These are phyloP conservation scores for Gracilaria gracilis DNA, from an alignment of 23 red algal species.

Conservation along the genomic window DNA sequence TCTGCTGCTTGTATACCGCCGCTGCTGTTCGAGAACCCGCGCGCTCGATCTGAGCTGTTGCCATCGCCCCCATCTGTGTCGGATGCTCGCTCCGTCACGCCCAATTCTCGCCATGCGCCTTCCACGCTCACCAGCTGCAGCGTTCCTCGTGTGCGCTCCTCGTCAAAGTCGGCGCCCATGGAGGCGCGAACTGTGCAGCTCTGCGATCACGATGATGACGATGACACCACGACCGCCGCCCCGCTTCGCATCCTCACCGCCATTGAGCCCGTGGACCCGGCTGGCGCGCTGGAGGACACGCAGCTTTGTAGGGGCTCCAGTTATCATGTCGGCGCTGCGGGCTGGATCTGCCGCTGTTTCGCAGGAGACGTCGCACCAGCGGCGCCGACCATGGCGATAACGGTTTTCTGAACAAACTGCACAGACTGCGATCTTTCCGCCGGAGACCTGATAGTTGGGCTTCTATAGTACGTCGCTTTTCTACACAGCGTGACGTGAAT, in stretches of 20 bases:
- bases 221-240: conserved; percentile 22
- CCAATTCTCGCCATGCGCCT: background rate
- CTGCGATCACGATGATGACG: conserved; percentile 9
- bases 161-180: conserved; percentile 16
- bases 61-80: conserved; percentile 3
- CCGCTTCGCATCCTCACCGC: conserved; percentile 64
- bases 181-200: background rate
- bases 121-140: background rate
- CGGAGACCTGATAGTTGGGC: background rate
- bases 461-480: conserved; percentile 29
- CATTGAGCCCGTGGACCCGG: conserved; percentile 60
- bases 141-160: conserved; percentile 1
- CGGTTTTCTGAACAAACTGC: conserved; percentile 13
- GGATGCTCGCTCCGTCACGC: background rate
- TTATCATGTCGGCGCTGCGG: background rate
- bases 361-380: background rate
- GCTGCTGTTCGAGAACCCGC: background rate
- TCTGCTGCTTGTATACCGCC: background rate
- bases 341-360: conserved; percentile 10
- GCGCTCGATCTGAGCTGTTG: conserved; percentile 27
- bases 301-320: background rate
- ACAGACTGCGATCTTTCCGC: conserved; percentile 6
- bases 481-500: background rate
- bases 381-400: background rate
- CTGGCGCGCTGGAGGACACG: conserved; percentile 1